phyloP scores from a whole-genome alignment of 1,284 basidiomycete species.

The Tremellales sp. region DNA sequence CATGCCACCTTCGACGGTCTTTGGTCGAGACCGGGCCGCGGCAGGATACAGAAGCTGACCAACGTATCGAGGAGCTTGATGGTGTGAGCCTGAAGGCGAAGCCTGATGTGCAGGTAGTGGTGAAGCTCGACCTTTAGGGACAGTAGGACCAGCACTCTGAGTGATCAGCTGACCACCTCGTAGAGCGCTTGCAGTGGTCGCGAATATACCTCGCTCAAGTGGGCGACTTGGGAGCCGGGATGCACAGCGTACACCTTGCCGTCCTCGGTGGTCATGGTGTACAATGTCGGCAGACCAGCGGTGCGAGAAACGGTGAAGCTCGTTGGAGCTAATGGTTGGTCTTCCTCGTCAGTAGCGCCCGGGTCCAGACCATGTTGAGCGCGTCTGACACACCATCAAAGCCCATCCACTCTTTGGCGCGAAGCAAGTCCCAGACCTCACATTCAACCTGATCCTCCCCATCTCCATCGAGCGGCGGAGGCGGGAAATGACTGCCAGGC shows the following conservation, averaged over 20 bases:
- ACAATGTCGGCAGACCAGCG: conserved; percentile 29
- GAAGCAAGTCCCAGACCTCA: conserved; percentile 37
- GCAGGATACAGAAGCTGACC: conserved; percentile 19
- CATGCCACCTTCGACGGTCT: conserved; percentile 2
- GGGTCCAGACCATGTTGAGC: not conserved
- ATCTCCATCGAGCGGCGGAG: conserved; percentile 39
- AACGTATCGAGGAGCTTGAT: conserved; percentile 13
- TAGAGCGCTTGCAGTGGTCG: too few species aligned
- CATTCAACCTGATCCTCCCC: conserved; percentile 41
- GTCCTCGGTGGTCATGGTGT: conserved; percentile 45
- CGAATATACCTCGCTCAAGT: too few species aligned
- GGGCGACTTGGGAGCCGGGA: conserved; percentile 17
- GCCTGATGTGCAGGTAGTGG: not conserved
- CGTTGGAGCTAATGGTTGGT: conserved; percentile 14
- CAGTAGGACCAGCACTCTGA: conserved; percentile 4
- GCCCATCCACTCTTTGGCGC: conserved; percentile 26
- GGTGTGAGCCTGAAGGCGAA: conserved; percentile 1
- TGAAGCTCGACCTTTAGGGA: not conserved
- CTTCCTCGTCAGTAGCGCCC: conserved; percentile 5
- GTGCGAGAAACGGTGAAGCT: conserved; percentile 20
- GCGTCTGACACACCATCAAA: conserved; percentile 11
- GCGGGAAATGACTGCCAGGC: conserved; percentile 37
- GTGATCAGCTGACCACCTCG: too few species aligned
- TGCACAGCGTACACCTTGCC: conserved; percentile 48
- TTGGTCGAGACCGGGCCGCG: not conserved